Evolutionary conservation across 1,284 basidiomycete genomes (phyloP), one percentile per base, ranked within the genome.

Genomic region (Acaromyces ingoldii): DNA sequence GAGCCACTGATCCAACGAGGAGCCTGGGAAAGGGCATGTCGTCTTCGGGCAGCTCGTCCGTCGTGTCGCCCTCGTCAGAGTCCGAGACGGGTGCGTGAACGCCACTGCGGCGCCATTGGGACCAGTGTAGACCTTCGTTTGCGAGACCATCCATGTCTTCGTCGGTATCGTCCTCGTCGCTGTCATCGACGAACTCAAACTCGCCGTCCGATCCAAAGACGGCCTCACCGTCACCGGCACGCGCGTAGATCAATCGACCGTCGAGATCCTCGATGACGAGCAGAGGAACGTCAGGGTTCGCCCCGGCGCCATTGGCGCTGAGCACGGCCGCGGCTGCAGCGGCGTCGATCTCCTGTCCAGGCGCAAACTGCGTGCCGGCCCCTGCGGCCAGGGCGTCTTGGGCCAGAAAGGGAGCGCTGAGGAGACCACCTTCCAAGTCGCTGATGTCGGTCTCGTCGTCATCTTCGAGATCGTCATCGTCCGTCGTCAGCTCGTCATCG

Each of bases 141-240:
- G 21, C 38, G n/a, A 28, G 15, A 10, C 36, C 51, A 21, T 51
- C 47, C 13, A 36, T 37, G 28, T 55, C 51, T 30, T 51, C 47
- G 24, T 33, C 37, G 26, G 63, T 57, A 47, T 60, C 62, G 37
- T 73, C 69, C 34, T 69, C 66, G 11, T 74, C 70, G 31, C 65
- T 67, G 37, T 73, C 71, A 37, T 68, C 68, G 25, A 65, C 67
- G 33, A 73, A 74, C 28, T 75, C 72, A 37, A 75, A 75, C 39
- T 75, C 72, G 24, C 72, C 72, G 39, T 75, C 72, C 1, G 72
- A 75, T 36, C 72, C 72, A 41, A 75, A 75, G 10, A 75, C 72
- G 4, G 72, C 72, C 55, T 75, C 72, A 11, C 72, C 72, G 29
- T 72, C 71, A 19, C 70, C 67, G 9, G 72, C 72, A 25, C 72